These are phyloP conservation scores for Suhomyces canberraensis DNA, from an alignment of 805 yeast genomes.

Conservation along the genomic window DNA sequence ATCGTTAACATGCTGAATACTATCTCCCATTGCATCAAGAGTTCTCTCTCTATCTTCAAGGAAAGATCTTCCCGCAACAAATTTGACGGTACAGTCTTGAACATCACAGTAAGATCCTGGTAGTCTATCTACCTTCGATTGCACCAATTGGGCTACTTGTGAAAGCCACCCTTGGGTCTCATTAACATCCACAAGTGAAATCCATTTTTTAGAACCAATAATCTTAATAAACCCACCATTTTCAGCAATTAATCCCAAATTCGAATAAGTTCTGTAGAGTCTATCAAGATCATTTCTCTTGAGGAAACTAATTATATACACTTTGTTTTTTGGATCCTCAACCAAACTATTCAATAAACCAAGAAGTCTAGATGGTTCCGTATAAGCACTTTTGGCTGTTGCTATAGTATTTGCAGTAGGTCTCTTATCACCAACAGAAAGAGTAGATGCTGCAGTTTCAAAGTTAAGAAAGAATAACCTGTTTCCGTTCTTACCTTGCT, in stretches of 20 bases:
- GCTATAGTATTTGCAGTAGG: conserved; percentile 21
- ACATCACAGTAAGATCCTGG: conserved; percentile 74
- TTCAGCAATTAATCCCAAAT: conserved; percentile 84
- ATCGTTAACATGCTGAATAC: conserved; percentile 80
- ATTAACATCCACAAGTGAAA: conserved; percentile 51
- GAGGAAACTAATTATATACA: conserved; percentile 68
- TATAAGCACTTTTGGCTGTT: conserved; percentile 23
- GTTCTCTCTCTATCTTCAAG: conserved; percentile 62
- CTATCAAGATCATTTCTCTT: conserved; percentile 64
- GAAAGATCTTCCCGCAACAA: conserved; percentile 69
- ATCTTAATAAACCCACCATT: conserved; percentile 77
- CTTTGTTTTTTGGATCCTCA: conserved; percentile 55
- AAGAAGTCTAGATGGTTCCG: conserved; percentile 61
- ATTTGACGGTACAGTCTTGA: conserved; percentile 72
- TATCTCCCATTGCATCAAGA: conserved; percentile 71
- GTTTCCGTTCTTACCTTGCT: conserved; percentile 23
- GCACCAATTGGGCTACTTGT: conserved; percentile 51
- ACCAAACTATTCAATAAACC: conserved; percentile 58
- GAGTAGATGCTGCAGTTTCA: conserved; percentile 40
- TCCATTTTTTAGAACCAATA: conserved; percentile 54
- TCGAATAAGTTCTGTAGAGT: conserved; percentile 61
- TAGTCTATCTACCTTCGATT: conserved; percentile 66
- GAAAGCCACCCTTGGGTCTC: conserved; percentile 55
- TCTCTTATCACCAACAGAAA: conserved; percentile 2
- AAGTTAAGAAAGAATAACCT: conserved; percentile 52